A percentile compares a stretch with the other conserved stretches of the same genome.
These are phyloP conservation scores for Zostera marina DNA, from an alignment of 116 monocot species.

Conservation along the genomic window DNA sequence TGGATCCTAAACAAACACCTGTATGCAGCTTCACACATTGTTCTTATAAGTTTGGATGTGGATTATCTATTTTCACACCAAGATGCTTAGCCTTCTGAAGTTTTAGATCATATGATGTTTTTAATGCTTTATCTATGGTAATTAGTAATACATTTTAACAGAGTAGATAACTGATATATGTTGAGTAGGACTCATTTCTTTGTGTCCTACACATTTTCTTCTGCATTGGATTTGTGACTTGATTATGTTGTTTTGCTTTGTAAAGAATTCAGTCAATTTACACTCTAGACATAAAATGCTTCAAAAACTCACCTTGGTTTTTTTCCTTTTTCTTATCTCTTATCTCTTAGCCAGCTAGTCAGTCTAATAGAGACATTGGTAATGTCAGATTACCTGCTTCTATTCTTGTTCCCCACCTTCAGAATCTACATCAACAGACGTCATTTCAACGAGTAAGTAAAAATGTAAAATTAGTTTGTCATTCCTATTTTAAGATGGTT, in stretches of 20 bases:
- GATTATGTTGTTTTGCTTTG: background rate
- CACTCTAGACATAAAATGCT: background rate
- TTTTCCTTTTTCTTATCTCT: conserved; percentile 7
- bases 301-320: background rate
- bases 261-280: background rate
- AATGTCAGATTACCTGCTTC: conserved; percentile 51
- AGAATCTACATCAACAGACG: conserved; percentile 74
- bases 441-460: conserved; percentile 71
- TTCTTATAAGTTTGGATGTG: background rate
- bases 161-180: too few species aligned
- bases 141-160: too few species aligned
- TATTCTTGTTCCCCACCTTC: conserved; percentile 78
- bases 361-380: conserved; percentile 32
- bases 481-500: background rate
- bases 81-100: background rate
- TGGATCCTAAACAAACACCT: conserved; percentile 45
- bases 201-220: too few species aligned
- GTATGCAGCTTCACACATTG: conserved; percentile 17
- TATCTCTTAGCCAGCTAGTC: conserved; percentile 20
- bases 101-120: background rate
- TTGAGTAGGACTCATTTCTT: too few species aligned
- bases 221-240: too few species aligned
- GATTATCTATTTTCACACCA: background rate
- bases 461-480: too few species aligned
- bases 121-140: background rate